These are phyloP conservation scores for Tolypocladium album DNA, from an alignment of 2,329 filamentous ascomycete genomes.

Conservation along the genomic window DNA sequence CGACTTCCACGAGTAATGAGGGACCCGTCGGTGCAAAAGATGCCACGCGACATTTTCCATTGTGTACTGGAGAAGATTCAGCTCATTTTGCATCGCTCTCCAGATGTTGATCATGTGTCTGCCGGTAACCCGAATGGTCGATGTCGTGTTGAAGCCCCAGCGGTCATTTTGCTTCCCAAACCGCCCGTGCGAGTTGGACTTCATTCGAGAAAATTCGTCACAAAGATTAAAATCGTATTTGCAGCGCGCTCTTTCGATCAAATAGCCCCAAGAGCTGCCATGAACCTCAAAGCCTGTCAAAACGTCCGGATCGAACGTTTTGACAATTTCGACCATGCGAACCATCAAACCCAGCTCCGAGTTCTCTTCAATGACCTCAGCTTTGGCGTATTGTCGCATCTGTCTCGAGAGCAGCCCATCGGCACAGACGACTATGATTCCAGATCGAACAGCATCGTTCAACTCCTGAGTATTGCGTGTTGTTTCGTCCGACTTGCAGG, in stretches of 20 bases:
- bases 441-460: conserved; percentile 44
- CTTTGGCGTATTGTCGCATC: conserved; percentile 48
- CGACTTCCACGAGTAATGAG: conserved; percentile 71
- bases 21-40: conserved; percentile 74
- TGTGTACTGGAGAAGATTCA: conserved; percentile 87
- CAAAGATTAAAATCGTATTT: conserved; percentile 88
- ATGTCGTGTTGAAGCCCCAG: conserved; percentile 93
- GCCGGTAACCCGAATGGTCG: conserved; percentile 84
- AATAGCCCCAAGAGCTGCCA: conserved; percentile 86
- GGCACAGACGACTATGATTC: conserved; percentile 62
- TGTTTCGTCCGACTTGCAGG: conserved; percentile 62
- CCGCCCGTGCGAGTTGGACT: conserved; percentile 67
- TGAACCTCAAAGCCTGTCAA: conserved; percentile 93
- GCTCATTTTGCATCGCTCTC: conserved; percentile 87
- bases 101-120: conserved; percentile 96
- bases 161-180: conserved; percentile 79
- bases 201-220: conserved; percentile 85
- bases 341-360: conserved; percentile 80
- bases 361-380: conserved; percentile 62
- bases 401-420: conserved; percentile 46
- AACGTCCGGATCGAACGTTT: conserved; percentile 78
- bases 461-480: conserved; percentile 25
- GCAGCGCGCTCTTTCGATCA: conserved; percentile 77
- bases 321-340: conserved; percentile 77
- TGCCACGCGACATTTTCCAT: conserved; percentile 96